Conservation (phyloP, 2,329 filamentous ascomycete species). For the Macrophomina tecta region DNA sequence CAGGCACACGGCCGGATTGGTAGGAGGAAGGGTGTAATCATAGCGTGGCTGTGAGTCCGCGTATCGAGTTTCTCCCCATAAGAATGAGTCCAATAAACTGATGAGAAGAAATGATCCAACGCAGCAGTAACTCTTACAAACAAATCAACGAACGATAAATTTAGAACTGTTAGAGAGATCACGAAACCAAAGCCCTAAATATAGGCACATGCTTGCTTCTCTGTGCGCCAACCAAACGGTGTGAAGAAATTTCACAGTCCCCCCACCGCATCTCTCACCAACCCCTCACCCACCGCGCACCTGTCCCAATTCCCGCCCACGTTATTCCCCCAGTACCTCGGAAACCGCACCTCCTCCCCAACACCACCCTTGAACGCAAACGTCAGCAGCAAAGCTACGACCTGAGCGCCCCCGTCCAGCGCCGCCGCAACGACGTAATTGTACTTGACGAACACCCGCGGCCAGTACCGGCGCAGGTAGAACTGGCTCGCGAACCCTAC, state of each 20-base stretch:
- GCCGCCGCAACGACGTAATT: conserved; percentile 78
- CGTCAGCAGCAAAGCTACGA: conserved; percentile 50
- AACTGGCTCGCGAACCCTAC: conserved; percentile 45
- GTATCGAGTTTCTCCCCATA: no score
- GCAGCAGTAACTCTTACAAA: no score
- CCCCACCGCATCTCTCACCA: conserved; percentile 21
- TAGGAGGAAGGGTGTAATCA: no score
- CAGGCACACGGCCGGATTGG: no score
- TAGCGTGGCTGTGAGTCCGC: no score
- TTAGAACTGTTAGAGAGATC: no score
- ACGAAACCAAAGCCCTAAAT: no score
- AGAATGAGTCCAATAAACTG: no score
- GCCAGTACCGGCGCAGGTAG: conserved; percentile 43
- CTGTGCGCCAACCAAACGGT: no score
- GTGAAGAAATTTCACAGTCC: not conserved
- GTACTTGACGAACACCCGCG: conserved; percentile 57
- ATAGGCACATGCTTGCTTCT: no score
- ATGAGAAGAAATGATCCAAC: no score
- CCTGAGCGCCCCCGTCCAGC: conserved; percentile 65
- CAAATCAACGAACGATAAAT: no score
- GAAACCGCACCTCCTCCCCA: conserved; percentile 37
- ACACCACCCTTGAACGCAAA: conserved; percentile 53
- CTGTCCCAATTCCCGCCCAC: conserved; percentile 33
- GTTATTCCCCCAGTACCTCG: conserved; percentile 29
- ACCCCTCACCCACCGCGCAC: not conserved